phyloP scores from a whole-genome alignment of 2,329 filamentous ascomycete species.

The Cladorrhinum sp. region DNA sequence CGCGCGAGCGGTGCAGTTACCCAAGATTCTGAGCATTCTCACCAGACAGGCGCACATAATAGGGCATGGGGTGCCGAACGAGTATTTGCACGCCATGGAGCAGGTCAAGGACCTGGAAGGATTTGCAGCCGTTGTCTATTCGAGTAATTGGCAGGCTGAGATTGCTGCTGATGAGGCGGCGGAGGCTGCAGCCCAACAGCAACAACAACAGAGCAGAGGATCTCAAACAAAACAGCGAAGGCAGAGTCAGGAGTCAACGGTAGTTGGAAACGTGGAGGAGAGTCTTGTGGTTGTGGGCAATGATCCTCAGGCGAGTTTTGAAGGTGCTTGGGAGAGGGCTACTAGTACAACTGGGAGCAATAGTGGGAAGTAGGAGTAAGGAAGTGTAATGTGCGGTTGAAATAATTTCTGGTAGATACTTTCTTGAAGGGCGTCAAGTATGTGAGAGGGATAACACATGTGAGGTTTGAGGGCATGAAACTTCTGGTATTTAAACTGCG shows the following conservation, averaged over 20 bases:
- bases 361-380: background rate
- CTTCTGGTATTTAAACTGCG: background rate
- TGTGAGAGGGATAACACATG: background rate
- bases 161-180: conserved; percentile 50
- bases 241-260: conserved; percentile 26
- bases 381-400: background rate
- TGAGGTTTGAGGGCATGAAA: background rate
- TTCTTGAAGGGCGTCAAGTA: background rate
- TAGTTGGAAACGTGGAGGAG: conserved; percentile 39
- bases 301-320: conserved; percentile 51
- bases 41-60: conserved; percentile 89
- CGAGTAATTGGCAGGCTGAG: conserved; percentile 74
- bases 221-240: conserved; percentile 5
- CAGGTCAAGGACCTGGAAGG: conserved; percentile 72
- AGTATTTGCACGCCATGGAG: conserved; percentile 73
- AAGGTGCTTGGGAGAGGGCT: conserved; percentile 69
- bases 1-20: conserved; percentile 61
- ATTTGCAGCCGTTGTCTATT: conserved; percentile 84
- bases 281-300: conserved; percentile 50
- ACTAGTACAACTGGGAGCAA: conserved; percentile 11
- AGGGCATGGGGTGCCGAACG: conserved; percentile 71
- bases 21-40: conserved; percentile 84
- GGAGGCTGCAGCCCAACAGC: conserved; percentile 13
- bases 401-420: background rate
- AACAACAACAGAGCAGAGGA: background rate